Evolutionary conservation across 1,139 yeast genomes (phyloP).

Genomic region (Candida frijolesensis): DNA sequence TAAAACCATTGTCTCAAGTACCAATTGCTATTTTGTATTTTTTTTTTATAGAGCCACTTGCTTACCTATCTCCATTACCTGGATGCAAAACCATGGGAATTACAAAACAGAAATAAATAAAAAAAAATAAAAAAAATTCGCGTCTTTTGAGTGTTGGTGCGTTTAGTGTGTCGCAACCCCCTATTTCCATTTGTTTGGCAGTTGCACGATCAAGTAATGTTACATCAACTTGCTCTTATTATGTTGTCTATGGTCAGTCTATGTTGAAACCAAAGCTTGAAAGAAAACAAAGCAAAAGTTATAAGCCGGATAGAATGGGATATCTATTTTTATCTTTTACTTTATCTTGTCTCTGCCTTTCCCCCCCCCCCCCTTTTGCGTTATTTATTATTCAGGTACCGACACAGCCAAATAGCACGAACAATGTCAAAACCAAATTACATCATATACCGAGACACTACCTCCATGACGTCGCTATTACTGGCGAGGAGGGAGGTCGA

Average conservation of each 20-base stretch:
- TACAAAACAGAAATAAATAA: background rate
- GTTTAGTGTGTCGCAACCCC: background rate
- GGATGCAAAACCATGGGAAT: no score
- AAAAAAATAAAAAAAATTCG: background rate
- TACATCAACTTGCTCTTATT: no score
- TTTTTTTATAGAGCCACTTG: no score
- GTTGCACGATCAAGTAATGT: no score
- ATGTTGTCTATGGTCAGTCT: no score
- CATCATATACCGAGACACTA: background rate
- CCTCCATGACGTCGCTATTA: background rate
- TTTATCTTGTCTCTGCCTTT: background rate
- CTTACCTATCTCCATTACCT: no score
- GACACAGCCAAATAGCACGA: background rate
- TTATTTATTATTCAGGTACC: background rate
- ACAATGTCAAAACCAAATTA: background rate
- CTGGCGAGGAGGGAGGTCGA: no score
- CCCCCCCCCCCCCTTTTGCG: background rate
- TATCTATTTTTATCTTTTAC: background rate
- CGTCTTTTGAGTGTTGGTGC: background rate
- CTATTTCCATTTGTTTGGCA: no score
- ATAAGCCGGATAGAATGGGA: background rate
- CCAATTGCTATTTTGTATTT: background rate
- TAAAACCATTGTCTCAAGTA: background rate
- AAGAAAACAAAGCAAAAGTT: no score
- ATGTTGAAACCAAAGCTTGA: no score